Percentiles rank a stretch among this genome's conserved stretches.
Conservation (phyloP, 169 alveolate genomes). For the Cryptosporidium sp. region DNA sequence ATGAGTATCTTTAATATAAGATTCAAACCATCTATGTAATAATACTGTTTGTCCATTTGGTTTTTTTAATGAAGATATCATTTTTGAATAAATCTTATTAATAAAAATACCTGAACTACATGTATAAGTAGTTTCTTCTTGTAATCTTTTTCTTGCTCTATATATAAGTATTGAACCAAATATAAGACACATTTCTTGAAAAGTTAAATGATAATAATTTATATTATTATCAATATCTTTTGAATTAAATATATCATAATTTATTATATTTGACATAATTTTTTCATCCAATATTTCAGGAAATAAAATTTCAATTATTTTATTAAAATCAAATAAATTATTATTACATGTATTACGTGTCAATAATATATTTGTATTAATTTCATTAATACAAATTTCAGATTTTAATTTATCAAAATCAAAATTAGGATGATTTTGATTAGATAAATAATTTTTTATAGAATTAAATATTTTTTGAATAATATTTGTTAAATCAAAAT, state of each 20-base stretch:
- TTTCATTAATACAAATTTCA: conserved; percentile 9
- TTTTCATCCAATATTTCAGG: conserved; percentile 14
- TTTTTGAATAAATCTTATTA: conserved; percentile 50
- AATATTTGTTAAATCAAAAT: conserved; percentile 29
- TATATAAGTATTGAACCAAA: conserved; percentile 35
- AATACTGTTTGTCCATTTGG: conserved; percentile 54
- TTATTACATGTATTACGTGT: not conserved
- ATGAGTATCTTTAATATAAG: conserved; percentile 1
- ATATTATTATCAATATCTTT: too few relatives aligned
- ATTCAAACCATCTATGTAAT: conserved; percentile 42
- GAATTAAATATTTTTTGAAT: conserved; percentile 15
- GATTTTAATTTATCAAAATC: not conserved
- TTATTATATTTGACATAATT: not conserved
- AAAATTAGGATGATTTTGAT: not conserved
- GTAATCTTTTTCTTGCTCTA: conserved; percentile 48
- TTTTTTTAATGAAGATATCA: conserved; percentile 31
- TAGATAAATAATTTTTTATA: not conserved
- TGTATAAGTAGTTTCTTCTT: conserved; percentile 37
- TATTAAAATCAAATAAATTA: not conserved
- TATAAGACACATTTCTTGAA: conserved; percentile 44
- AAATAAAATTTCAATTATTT: not conserved
- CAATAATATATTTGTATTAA: not conserved
- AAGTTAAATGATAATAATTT: not conserved
- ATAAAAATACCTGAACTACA: conserved; percentile 57
- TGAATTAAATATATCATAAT: not conserved